Conservation (phyloP, 305 asterid genomes). For the Caryopteris hybrid region DNA sequence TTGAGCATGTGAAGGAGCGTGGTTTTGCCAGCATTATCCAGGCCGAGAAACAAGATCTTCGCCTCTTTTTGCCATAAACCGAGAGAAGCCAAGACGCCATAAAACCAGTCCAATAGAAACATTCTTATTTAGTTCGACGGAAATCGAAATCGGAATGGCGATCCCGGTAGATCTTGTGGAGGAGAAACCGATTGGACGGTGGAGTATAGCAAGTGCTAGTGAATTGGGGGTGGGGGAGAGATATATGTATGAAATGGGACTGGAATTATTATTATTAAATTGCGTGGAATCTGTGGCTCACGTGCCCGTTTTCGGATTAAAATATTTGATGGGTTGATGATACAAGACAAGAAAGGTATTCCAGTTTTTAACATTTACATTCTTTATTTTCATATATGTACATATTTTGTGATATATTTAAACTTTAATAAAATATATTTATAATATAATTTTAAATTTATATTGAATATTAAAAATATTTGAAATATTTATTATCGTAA, state of each 20-base stretch:
- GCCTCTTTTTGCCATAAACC: constrained; percentile 43
- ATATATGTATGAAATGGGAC: background rate
- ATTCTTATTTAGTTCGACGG: background rate
- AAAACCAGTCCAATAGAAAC: constrained; percentile 42
- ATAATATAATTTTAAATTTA: too few species aligned
- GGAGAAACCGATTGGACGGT: background rate
- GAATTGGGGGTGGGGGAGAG: background rate
- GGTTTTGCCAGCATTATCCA: constrained; percentile 44
- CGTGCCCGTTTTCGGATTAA: background rate
- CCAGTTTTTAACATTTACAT: too few species aligned
- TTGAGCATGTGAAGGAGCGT: constrained; percentile 44
- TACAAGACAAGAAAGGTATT: too few species aligned
- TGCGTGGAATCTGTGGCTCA: constrained; percentile 11
- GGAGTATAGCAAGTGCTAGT: background rate
- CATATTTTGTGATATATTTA: too few species aligned
- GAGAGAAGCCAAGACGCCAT: constrained; percentile 40
- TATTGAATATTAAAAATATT: too few species aligned
- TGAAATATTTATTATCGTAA: too few species aligned
- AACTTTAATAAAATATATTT: too few species aligned
- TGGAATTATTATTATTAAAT: background rate
- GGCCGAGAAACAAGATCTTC: constrained; percentile 41
- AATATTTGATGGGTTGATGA: too few species aligned
- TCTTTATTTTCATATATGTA: too few species aligned
- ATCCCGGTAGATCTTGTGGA: constrained; percentile 22
- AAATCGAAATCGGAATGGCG: constrained; percentile 10